Percentiles rank a stretch among this genome's conserved stretches.
Conservation (phyloP, 371 early-diverging fungal species). For the Entomophthora muscae region DNA sequence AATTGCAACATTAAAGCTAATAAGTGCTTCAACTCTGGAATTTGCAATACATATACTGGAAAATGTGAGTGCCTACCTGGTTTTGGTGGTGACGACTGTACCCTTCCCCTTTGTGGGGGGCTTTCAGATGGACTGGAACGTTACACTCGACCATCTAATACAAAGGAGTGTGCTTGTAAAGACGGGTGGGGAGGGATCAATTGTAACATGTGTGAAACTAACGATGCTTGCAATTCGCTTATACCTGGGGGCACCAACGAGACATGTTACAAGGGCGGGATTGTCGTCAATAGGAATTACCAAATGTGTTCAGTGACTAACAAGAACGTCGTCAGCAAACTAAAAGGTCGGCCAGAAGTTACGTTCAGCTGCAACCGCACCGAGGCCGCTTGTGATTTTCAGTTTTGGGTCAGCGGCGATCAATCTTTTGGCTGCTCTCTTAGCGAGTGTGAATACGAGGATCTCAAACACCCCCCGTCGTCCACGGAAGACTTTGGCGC, state of each 20-base stretch:
- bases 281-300: conserved; percentile 55
- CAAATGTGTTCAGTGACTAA: conserved; percentile 82
- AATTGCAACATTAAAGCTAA: conserved; percentile 58
- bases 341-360: conserved; percentile 36
- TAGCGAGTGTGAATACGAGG: conserved; percentile 34
- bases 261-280: conserved; percentile 64
- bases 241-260: conserved; percentile 57
- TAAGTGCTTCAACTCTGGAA: conserved; percentile 59
- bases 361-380: conserved; percentile 41
- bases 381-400: conserved; percentile 36
- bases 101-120: conserved; percentile 41
- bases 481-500: conserved; percentile 17
- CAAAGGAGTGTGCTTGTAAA: conserved; percentile 43
- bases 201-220: conserved; percentile 69
- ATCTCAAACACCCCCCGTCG: not conserved
- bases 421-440: conserved; percentile 64
- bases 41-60: conserved; percentile 58
- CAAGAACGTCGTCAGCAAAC: conserved; percentile 36
- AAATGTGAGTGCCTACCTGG: conserved; percentile 71
- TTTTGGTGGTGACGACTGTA: conserved; percentile 81
- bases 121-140: conserved; percentile 43
- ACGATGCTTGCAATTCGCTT: conserved; percentile 53
- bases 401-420: conserved; percentile 60
- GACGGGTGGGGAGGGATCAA: conserved; percentile 85
- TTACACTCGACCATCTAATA: conserved; percentile 26